A percentile compares a stretch with the other conserved stretches of the same genome.
Evolutionary conservation across 1,139 yeast species (phyloP).

Genomic region (Debaryomyces subglobosus): DNA sequence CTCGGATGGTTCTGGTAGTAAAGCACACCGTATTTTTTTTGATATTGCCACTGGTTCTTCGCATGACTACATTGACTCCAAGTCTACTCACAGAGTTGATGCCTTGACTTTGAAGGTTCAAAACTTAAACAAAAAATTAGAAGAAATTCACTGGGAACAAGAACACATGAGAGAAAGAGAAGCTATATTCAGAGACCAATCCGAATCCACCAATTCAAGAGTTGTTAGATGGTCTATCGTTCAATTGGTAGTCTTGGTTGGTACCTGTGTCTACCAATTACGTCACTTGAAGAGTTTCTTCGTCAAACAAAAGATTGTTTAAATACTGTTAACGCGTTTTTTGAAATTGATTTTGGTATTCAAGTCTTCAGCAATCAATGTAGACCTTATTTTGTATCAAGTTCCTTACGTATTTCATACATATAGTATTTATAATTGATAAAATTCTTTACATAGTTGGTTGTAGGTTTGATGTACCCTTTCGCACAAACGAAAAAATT

Average conservation of each 20-base stretch:
- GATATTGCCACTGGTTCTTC: constrained; percentile 53
- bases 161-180: constrained; percentile 52
- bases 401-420: background rate
- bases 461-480: background rate
- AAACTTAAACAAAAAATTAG: constrained; percentile 44
- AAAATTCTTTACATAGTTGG: background rate
- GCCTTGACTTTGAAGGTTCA: constrained; percentile 44
- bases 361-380: background rate
- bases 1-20: constrained; percentile 36
- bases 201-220: constrained; percentile 49
- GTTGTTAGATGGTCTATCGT: constrained; percentile 51
- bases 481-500: background rate
- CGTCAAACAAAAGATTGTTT: constrained; percentile 55
- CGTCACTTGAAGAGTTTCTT: constrained; percentile 55
- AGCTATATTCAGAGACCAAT: constrained; percentile 50
- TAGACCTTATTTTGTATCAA: background rate
- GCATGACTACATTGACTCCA: constrained; percentile 51
- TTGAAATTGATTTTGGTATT: background rate
- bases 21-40: constrained; percentile 46
- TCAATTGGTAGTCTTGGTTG: constrained; percentile 49
- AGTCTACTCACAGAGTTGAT: constrained; percentile 48
- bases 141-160: constrained; percentile 49
- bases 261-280: constrained; percentile 53
- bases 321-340: constrained; percentile 12
- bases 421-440: background rate